phyloP scores from a whole-genome alignment of 495 filamentous ascomycete species.

The Penicillium longicatenatum region DNA sequence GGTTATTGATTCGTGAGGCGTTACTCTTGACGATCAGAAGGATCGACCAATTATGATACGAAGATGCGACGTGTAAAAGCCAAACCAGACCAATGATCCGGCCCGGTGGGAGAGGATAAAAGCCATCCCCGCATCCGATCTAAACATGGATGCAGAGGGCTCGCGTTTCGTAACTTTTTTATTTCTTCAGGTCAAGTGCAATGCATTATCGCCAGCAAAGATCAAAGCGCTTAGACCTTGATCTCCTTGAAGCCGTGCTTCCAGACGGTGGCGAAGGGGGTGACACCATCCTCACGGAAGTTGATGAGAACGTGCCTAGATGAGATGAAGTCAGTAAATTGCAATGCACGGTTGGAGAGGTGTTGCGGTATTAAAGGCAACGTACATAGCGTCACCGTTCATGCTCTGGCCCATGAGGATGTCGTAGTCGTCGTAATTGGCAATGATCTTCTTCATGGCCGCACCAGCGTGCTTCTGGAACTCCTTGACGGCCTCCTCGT shows the following conservation, averaged over 20 bases:
- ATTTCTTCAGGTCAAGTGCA: constrained; percentile 35
- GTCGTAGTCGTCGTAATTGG: constrained; percentile 92
- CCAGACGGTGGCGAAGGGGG: constrained; percentile 89
- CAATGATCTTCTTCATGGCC: constrained; percentile 77
- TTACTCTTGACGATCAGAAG: constrained; percentile 38
- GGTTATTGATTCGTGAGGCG: constrained; percentile 48
- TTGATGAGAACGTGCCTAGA: constrained; percentile 88
- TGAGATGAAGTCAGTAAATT: constrained; percentile 5
- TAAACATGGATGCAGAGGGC: constrained; percentile 23
- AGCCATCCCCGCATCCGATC: constrained; percentile 18
- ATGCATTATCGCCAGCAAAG: constrained; percentile 24
- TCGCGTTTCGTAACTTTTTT: constrained; percentile 27
- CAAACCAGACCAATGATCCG: constrained; percentile 26
- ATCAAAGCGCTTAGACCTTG: constrained; percentile 76
- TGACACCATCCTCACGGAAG: constrained; percentile 94
- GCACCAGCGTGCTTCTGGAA: constrained; percentile 51
- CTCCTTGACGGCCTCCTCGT: constrained; percentile 69
- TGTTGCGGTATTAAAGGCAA: constrained; percentile 8
- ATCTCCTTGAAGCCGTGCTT: constrained; percentile 88
- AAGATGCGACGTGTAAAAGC: constrained; percentile 32
- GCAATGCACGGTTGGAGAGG: neutral
- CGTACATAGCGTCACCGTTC: constrained; percentile 89
- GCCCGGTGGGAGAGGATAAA: constrained; percentile 15
- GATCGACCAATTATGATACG: constrained; percentile 38
- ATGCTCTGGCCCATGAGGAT: constrained; percentile 90